phyloP scores from a whole-genome alignment of 2,329 filamentous ascomycete genomes.

The Pestalotiopsis sp. region DNA sequence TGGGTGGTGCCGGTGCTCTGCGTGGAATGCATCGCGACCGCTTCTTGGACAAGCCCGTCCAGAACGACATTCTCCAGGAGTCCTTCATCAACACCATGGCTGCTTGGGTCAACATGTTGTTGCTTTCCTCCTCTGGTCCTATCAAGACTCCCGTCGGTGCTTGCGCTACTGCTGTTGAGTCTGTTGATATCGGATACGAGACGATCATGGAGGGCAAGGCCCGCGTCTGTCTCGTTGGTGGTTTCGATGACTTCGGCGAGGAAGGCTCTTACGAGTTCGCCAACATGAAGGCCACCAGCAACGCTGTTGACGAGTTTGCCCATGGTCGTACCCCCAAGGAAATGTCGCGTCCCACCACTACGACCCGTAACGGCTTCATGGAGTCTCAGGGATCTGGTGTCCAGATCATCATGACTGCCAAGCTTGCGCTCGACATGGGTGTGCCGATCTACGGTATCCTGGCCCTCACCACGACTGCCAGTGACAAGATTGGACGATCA shows the following conservation, averaged over 20 bases:
- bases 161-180: constrained; percentile 96
- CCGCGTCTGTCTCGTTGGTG: constrained; percentile 94
- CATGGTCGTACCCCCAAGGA: constrained; percentile 94
- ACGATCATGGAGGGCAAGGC: constrained; percentile 99
- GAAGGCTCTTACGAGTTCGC: constrained; percentile 99
- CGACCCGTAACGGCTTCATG: constrained; percentile 98
- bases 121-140: constrained; percentile 93
- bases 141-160: constrained; percentile 99
- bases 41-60: constrained; percentile 93
- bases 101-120: constrained; percentile 99
- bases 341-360: constrained; percentile 97
- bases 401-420: constrained; percentile 97
- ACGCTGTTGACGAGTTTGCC: constrained; percentile 92
- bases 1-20: constrained; percentile 90
- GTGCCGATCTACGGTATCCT: constrained; percentile 96
- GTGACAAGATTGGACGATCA: constrained; percentile 98
- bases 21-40: constrained; percentile 98
- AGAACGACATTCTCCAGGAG: constrained; percentile 98
- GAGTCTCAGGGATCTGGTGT: constrained; percentile 98
- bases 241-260: constrained; percentile 98
- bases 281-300: constrained; percentile 99
- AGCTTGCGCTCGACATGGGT: constrained; percentile 96
- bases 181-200: constrained; percentile 95
- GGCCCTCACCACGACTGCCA: constrained; percentile 91
- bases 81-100: constrained; percentile 99